Evolutionary conservation across 306 rosid genomes (phyloP).

Genomic region (Dicorynia guianensis): DNA sequence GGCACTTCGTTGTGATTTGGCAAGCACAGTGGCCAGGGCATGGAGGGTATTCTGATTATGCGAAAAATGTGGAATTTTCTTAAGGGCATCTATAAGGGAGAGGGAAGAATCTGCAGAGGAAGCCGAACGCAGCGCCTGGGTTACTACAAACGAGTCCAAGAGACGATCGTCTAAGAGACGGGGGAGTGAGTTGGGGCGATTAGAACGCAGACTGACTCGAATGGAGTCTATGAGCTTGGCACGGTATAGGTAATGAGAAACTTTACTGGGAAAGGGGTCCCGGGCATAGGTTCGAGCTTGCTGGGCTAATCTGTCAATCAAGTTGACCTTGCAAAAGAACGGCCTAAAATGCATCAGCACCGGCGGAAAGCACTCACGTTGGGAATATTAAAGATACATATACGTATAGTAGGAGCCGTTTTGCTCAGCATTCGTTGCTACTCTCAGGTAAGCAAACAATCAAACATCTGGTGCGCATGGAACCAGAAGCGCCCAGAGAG

Average conservation of each 20-base stretch:
- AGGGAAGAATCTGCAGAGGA: conserved; percentile 80
- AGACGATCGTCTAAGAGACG: conserved; percentile 54
- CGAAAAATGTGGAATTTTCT: conserved; percentile 48
- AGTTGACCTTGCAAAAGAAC: conserved; percentile 34
- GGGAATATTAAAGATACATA: background rate
- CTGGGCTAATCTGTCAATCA: conserved; percentile 41
- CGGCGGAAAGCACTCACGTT: background rate
- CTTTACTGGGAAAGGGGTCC: conserved; percentile 70
- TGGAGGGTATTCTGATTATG: conserved; percentile 72
- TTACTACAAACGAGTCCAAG: conserved; percentile 69
- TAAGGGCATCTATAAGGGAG: conserved; percentile 48
- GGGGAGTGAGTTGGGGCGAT: conserved; percentile 51
- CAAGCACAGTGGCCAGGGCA: conserved; percentile 77
- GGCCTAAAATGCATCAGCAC: conserved; percentile 45
- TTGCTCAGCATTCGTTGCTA: conserved; percentile 12
- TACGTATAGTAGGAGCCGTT: background rate
- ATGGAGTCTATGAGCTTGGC: conserved; percentile 79
- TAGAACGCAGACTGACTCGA: conserved; percentile 69
- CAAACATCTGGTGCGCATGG: conserved; percentile 52
- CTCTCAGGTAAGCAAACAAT: conserved; percentile 34
- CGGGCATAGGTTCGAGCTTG: conserved; percentile 59
- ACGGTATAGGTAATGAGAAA: conserved; percentile 76
- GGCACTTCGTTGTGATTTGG: conserved; percentile 54
- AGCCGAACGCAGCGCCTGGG: conserved; percentile 76
- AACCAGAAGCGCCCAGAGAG: background rate